Conservation (phyloP, 192 early-diverging fungal genomes). For the Gaertneriomyces sp. region DNA sequence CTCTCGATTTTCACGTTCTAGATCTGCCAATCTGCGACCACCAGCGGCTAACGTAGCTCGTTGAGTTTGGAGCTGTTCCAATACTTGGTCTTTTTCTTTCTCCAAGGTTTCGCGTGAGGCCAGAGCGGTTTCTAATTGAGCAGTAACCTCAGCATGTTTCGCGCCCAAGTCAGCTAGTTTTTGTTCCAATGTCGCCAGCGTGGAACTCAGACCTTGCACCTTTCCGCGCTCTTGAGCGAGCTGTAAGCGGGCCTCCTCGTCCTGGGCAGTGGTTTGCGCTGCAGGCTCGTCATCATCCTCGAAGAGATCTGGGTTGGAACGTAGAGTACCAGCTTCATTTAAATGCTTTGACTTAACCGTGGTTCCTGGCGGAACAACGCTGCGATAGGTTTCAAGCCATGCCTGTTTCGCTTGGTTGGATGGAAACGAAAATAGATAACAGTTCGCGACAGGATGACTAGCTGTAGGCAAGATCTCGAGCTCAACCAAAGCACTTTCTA, state of each 20-base stretch:
- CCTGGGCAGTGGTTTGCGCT: background rate
- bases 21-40: constrained; percentile 1
- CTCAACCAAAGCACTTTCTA: background rate
- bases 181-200: background rate
- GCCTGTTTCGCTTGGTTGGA: constrained; percentile 33
- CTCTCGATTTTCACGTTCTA: constrained; percentile 9
- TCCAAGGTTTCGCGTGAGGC: background rate
- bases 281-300: constrained; percentile 33
- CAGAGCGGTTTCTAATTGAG: background rate
- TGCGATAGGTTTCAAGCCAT: constrained; percentile 52
- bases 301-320: constrained; percentile 13
- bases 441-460: constrained; percentile 3
- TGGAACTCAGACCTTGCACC: background rate
- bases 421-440: constrained; percentile 38
- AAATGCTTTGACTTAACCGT: constrained; percentile 40
- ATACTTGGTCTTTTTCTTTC: constrained; percentile 14
- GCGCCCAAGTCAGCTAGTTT: background rate
- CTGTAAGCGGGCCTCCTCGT: constrained; percentile 2
- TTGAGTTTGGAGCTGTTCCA: constrained; percentile 5
- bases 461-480: constrained; percentile 8
- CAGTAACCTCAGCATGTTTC: background rate
- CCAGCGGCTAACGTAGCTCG: constrained; percentile 13
- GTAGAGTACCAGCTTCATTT: constrained; percentile 17
- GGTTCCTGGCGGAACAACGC: constrained; percentile 15
- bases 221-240: background rate